Evolutionary conservation across 768 basidiomycete genomes (phyloP).

Genomic region (Suillus fuscotomentosus): DNA sequence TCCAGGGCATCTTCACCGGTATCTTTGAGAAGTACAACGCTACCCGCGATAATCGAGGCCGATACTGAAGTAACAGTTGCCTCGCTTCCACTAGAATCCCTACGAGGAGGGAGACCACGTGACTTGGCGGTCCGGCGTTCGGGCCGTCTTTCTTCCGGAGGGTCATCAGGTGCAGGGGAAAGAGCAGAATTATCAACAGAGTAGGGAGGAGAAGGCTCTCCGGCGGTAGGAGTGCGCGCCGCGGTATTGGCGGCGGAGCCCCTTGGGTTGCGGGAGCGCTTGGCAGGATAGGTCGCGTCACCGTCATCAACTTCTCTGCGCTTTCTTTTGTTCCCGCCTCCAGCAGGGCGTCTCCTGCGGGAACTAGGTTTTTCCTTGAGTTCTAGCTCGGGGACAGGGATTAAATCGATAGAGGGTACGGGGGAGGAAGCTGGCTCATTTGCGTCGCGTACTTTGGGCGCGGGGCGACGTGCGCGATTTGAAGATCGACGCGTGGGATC

Average conservation of each 20-base stretch:
- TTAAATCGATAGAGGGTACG: constrained; percentile 13
- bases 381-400: constrained; percentile 35
- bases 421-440: constrained; percentile 36
- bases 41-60: constrained; percentile 30
- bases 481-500: constrained; percentile 44
- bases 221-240: constrained; percentile 27
- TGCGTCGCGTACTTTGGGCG: constrained; percentile 49
- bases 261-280: constrained; percentile 56
- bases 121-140: constrained; percentile 51
- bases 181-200: constrained; percentile 26
- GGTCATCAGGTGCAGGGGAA: constrained; percentile 26
- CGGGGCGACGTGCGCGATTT: constrained; percentile 45
- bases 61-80: constrained; percentile 38
- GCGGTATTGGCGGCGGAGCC: constrained; percentile 24
- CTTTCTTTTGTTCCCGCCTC: constrained; percentile 51
- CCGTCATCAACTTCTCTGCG: constrained; percentile 61
- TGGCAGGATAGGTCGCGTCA: constrained; percentile 71
- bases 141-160: constrained; percentile 32
- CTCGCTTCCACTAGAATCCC: constrained; percentile 55
- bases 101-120: constrained; percentile 37
- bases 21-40: constrained; percentile 9
- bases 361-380: constrained; percentile 46
- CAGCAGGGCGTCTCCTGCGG: constrained; percentile 43
- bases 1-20: constrained; percentile 17
- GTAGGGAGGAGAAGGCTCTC: constrained; percentile 42